Conservation (phyloP, 2,329 filamentous ascomycete genomes). For the Colletotrichum sp. region DNA sequence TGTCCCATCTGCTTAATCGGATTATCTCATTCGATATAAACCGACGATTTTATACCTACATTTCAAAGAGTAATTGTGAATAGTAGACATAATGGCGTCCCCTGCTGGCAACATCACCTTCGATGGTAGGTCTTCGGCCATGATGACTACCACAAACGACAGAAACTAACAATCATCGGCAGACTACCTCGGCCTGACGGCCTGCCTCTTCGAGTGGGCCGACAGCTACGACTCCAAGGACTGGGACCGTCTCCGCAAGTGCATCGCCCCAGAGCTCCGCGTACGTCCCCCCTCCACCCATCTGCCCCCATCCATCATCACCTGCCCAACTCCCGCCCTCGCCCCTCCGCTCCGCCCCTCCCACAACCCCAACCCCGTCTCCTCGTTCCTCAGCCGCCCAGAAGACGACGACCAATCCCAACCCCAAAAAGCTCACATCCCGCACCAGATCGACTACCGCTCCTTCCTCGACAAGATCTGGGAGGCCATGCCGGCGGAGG, state of each 20-base stretch:
- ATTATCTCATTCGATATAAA: neutral
- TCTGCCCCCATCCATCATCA: constrained; percentile 50
- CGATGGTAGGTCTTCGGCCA: constrained; percentile 57
- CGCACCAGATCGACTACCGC: constrained; percentile 70
- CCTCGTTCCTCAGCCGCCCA: neutral
- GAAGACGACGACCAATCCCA: constrained; percentile 22
- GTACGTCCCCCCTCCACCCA: constrained; percentile 53
- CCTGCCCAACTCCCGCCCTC: constrained; percentile 27
- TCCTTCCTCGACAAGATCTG: constrained; percentile 64
- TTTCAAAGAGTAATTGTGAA: neutral
- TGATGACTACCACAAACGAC: constrained; percentile 39
- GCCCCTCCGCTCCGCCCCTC: neutral
- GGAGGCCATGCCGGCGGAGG: constrained; percentile 64
- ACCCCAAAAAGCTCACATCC: neutral
- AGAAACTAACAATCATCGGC: constrained; percentile 36
- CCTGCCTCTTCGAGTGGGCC: constrained; percentile 63
- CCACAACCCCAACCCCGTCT: neutral
- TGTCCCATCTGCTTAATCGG: neutral
- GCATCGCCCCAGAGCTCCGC: constrained; percentile 51
- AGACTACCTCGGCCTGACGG: constrained; percentile 55
- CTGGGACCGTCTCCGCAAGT: constrained; percentile 61
- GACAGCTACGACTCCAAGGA: constrained; percentile 71
- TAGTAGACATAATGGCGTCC: constrained; percentile 3
- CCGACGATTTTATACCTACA: neutral
- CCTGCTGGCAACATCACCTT: constrained; percentile 19